Base-by-base conservation (phyloP, 257 asterid species). In the Penstemon davidsonii region DNA sequence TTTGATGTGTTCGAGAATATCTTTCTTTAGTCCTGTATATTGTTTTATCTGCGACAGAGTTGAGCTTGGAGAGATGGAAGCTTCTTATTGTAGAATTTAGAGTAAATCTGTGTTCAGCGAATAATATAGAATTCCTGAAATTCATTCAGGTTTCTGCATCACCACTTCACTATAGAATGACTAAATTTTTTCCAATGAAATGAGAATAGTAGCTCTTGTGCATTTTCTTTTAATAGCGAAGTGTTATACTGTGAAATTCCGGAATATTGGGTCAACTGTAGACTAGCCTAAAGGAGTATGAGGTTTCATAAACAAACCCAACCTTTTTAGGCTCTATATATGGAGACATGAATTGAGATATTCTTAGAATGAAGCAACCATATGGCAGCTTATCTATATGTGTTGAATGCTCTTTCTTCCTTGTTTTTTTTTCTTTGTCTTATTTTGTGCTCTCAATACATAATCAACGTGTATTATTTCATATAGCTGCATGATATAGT, bases 391-490 rank as follows among this genome's bases (percentile, higher is more conserved):
- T 15, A 62, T 3, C 15, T 33, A 18, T 12, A 44, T 19, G 33
- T 25, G 33, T 25, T 25, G 33, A 25, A 25, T 25, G 33, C 33
- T 25, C 33, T 25, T 25, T 1, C 2, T 25, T 57, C 39, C 3
- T 57, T 18, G 25, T n/a, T 40, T 18, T 41, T 41, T 68, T 37
- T 7, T 11, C 61, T 6, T 49, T 12, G 4, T n/a, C 4, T n/a
- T 73, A n/a, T 36, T 52, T 53, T 12, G 7, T 62, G n/a, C 64
- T 37, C 36, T 41, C 53, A 8, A 49, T 55, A n/a, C 39, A 18
- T 68, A 7, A 53, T 51, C 56, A 45, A 39, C 36, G 42, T 64
- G 49, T 71, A 60, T 44, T 67, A 41, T 62, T 60, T 71, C 36
- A 57, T 72, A 52, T 57, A 57, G 61, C 57, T 62, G n/a, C 65